Evolutionary conservation across 306 rosid genomes (phyloP).

Genomic region (Oxytropis ochrocephala): DNA sequence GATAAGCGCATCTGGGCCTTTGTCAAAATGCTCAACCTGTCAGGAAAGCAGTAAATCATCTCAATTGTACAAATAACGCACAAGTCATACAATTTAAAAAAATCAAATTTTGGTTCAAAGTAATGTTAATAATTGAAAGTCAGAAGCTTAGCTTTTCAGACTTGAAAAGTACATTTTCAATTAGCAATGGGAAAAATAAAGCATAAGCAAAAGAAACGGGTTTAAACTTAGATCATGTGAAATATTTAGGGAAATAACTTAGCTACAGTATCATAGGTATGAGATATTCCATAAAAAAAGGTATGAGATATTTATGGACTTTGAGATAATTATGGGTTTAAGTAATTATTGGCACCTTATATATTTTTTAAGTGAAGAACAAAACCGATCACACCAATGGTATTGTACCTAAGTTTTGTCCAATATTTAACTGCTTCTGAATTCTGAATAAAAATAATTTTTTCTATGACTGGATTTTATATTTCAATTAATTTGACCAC

Average conservation of each 20-base stretch:
- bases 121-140: neutral
- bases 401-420: too few species aligned
- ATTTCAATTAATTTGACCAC: neutral
- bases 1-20: constrained; percentile 85
- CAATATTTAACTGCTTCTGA: neutral
- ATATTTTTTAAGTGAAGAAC: too few species aligned
- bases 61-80: constrained; percentile 1
- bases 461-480: neutral
- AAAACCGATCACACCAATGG: too few species aligned
- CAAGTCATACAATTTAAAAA: neutral
- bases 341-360: too few species aligned
- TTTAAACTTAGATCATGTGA: neutral
- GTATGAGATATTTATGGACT: too few species aligned
- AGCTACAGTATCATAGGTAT: too few species aligned
- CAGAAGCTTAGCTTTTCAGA: neutral
- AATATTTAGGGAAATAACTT: neutral
- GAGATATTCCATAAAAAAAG: too few species aligned
- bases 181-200: neutral
- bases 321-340: too few species aligned
- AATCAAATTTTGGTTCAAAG: neutral
- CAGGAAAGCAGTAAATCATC: constrained; percentile 16
- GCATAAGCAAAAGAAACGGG: neutral
- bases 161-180: neutral
- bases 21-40: constrained; percentile 73
- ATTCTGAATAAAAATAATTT: neutral